Evolutionary conservation across 1,284 basidiomycete genomes (phyloP), one percentile per base, ranked within the genome.

Genomic region (Ceratorhiza oryzae-sativae): DNA sequence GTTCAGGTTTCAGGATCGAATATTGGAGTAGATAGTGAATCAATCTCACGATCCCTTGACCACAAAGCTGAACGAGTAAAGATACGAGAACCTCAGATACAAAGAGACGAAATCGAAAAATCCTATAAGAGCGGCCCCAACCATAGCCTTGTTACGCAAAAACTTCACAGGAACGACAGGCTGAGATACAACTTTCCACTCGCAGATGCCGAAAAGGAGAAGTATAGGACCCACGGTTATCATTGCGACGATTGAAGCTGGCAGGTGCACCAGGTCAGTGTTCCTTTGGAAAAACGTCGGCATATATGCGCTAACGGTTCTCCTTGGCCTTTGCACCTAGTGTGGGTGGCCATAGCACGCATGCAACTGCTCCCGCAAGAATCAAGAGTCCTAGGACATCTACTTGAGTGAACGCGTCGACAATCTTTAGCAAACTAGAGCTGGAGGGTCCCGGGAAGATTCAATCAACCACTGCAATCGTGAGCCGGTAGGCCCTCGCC

Each of bases 51-150:
- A 88, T 56, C 84, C 82, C 77, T 88, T 88, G 23, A 88, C 86
- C 67, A 89, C 84, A 34, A 86, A 76, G 39, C 88, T 81, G 76
- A 88, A 89, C 0, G 87, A 88, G 77, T 84, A 88, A 1, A 89
- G 82, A 75, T 89, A 89, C 0, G 85, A 84, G 76, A 78, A 86
- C 0, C 86, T 86, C 59, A 89, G 81, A 78, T 86, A 88, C 80
- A 85, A 90, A 0, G 88, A 89, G 65, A 87, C 86, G 76, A 90
- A 91, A 79, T 91, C 90, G 72, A 89, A 86, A 77, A 88, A 88
- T 5, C 89, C 89, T 73, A 93, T 88, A 55, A 87, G 78, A 27
- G 86, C 83, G 0, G 89, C 86, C 30, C 86, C 82, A 27, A 90
- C 81, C 32, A 92, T 86, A 42, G 85, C 86, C 13, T 83, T 80